Evolutionary conservation across 495 filamentous ascomycete species (phyloP).

Genomic region (Penicillium steckii): DNA sequence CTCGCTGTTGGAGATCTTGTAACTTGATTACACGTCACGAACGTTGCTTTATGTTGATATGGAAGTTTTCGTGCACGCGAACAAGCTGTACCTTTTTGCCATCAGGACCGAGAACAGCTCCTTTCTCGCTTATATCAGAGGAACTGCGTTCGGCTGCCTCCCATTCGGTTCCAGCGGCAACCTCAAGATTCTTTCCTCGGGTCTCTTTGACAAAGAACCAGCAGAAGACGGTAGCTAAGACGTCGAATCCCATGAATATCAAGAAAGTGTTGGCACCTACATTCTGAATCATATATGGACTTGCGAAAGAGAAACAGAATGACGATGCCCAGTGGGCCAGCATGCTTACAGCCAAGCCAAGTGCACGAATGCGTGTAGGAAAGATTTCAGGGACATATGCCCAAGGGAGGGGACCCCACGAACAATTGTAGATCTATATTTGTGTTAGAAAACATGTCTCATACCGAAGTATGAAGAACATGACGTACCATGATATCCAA

Average conservation of each 20-base stretch:
- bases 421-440: constrained; percentile 24
- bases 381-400: constrained; percentile 31
- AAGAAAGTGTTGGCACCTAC: constrained; percentile 27
- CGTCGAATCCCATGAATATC: constrained; percentile 28
- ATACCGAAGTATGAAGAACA: background rate
- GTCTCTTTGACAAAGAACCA: constrained; percentile 30
- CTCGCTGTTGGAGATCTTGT: no score
- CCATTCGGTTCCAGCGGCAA: constrained; percentile 27
- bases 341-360: constrained; percentile 28
- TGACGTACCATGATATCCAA: constrained; percentile 23
- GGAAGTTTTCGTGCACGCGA: constrained; percentile 24
- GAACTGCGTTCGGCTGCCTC: constrained; percentile 21
- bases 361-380: constrained; percentile 26
- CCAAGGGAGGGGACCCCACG: constrained; percentile 25
- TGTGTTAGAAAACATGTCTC: background rate
- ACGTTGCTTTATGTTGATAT: constrained; percentile 17
- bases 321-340: constrained; percentile 29
- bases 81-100: constrained; percentile 20
- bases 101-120: constrained; percentile 8
- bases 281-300: constrained; percentile 27
- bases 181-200: constrained; percentile 25
- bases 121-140: constrained; percentile 16
- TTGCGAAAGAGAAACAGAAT: constrained; percentile 30
- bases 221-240: constrained; percentile 19
- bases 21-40: constrained; percentile 6